Evolutionary conservation across 768 basidiomycete genomes (phyloP).

Genomic region (Agrocybe chaxingu): DNA sequence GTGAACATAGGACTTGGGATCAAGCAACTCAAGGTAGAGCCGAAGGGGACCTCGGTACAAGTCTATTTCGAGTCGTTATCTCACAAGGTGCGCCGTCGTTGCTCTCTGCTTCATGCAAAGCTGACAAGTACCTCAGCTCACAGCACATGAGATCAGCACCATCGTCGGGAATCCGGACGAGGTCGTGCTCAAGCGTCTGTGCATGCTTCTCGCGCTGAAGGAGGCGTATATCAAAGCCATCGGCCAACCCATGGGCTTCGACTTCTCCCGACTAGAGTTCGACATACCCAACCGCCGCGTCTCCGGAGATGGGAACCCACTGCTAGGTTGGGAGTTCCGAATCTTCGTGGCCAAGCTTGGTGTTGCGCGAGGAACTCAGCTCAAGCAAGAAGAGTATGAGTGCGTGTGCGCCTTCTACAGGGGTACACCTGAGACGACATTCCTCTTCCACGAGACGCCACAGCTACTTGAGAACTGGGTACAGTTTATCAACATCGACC

Average conservation of each 20-base stretch:
- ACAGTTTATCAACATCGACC: slow-evolving; percentile 80
- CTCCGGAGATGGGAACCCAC: slow-evolving; percentile 62
- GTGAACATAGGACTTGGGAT: slow-evolving; percentile 82
- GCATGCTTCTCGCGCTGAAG: slow-evolving; percentile 77
- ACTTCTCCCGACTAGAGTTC: slow-evolving; percentile 80
- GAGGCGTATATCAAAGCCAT: slow-evolving; percentile 82
- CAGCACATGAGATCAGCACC: slow-evolving; percentile 47
- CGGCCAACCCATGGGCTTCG: slow-evolving; percentile 77
- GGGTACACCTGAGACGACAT: slow-evolving; percentile 59
- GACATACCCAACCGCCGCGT: slow-evolving; percentile 62
- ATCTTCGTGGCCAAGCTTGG: slow-evolving; percentile 74
- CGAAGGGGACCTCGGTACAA: slow-evolving; percentile 52
- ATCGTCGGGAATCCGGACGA: slow-evolving; percentile 56
- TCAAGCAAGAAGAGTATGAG: slow-evolving; percentile 68
- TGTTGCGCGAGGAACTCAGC: slow-evolving; percentile 51
- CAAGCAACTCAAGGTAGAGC: slow-evolving; percentile 62
- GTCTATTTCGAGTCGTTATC: slow-evolving; percentile 71
- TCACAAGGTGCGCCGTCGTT: slow-evolving; percentile 58
- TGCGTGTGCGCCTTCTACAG: slow-evolving; percentile 79
- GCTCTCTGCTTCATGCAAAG: neutral
- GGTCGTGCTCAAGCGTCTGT: slow-evolving; percentile 67
- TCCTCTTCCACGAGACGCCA: slow-evolving; percentile 67
- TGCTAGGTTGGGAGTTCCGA: slow-evolving; percentile 85
- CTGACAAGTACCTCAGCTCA: slow-evolving; percentile 14
- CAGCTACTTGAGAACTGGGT: slow-evolving; percentile 77